Evolutionary conservation across 441 rosid species (phyloP), one percentile per base, ranked within the genome.

Genomic region (Croton setiger): DNA sequence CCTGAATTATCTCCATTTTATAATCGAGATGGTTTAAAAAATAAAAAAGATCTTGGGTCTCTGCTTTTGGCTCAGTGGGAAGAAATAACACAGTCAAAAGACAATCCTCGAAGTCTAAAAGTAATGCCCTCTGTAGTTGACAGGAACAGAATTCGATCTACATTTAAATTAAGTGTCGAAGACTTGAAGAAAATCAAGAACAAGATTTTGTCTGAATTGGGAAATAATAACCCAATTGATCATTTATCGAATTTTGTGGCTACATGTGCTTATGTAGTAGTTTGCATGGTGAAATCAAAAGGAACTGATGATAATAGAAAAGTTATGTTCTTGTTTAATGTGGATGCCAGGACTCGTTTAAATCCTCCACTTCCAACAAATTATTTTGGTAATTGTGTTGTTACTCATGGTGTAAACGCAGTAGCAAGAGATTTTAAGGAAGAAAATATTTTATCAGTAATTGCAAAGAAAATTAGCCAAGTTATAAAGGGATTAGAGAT

Each of bases 151-250:
- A 59, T 88, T 76, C 66, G 90, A 77, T 68, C 56, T 18, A 61
- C 75, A 2, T 67, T 71, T 48, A 12, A 15, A 4, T 51, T 75
- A 7, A 45, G 62, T 56, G 83, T 2, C 4, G 82, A 62, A 10
- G 75, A 71, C 20, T 78, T 90, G 86, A 83, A 80, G 41, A 35
- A 71, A 45, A 55, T 76, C 20, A 81, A 87, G 86, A 88, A 87
- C 72, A 70, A 21, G 66, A 56, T 87, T 17, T 73, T 86, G n/a
- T 84, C 73, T 62, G 60, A 55, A 17, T 18, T 59, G 18, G 53
- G n/a, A 33, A 5, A 14, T 2, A 5, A 14, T 2, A 13, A 7
- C 14, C 10, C 9, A 18, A 7, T 17, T 1, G 15, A 52, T 17
- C 70, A 35, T 35, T 69, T 64, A 49, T 76, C 76, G 23, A 52